Conservation (phyloP, 2,329 filamentous ascomycete genomes). For the Venturia carpophila region DNA sequence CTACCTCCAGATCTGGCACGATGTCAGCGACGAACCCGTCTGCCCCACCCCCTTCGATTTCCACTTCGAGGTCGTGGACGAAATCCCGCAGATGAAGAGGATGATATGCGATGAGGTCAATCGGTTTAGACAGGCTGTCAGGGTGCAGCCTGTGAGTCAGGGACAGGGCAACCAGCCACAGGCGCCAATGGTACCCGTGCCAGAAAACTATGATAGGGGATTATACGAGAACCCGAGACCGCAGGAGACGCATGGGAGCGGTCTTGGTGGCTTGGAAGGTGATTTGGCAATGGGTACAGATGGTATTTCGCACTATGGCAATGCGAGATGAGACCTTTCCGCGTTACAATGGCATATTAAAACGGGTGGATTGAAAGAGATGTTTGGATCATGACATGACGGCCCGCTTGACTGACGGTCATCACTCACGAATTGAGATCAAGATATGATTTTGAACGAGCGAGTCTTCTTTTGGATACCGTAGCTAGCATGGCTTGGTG, state of each 20-base stretch:
- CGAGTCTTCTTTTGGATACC: no score
- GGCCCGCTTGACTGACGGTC: not conserved
- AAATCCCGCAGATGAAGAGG: constrained; percentile 87
- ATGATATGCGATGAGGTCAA: constrained; percentile 96
- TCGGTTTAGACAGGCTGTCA: constrained; percentile 63
- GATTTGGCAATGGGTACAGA: constrained; percentile 19
- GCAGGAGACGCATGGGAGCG: constrained; percentile 42
- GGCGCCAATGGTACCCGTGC: constrained; percentile 47
- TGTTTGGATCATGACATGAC: not conserved
- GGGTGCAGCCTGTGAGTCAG: constrained; percentile 28
- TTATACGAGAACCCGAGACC: constrained; percentile 55
- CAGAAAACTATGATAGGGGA: constrained; percentile 50
- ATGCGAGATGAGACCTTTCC: not conserved
- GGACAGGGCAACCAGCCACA: not conserved
- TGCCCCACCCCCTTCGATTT: constrained; percentile 97
- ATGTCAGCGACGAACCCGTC: constrained; percentile 87
- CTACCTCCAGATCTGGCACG: constrained; percentile 97
- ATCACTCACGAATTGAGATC: not conserved
- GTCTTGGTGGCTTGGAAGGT: constrained; percentile 38
- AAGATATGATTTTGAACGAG: no score
- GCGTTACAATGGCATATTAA: not conserved
- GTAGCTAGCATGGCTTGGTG: no score
- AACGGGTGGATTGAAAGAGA: not conserved
- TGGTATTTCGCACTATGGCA: constrained; percentile 12
- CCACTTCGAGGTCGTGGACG: constrained; percentile 94